Evolutionary conservation across 495 filamentous ascomycete species (phyloP), one percentile per base, ranked within the genome.

Genomic region (Trichodelitschia bisporula): DNA sequence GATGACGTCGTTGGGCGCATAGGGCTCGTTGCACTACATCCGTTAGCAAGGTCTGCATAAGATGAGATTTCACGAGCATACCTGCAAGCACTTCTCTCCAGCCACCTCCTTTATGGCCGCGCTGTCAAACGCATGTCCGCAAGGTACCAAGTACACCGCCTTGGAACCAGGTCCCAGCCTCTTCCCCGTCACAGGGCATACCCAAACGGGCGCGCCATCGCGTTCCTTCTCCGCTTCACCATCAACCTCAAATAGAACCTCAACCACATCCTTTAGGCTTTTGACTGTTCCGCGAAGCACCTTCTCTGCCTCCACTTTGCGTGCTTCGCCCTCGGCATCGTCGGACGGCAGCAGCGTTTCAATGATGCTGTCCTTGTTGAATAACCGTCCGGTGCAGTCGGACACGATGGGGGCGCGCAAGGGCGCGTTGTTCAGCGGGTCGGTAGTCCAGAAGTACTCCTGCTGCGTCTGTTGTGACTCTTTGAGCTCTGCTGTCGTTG

Each of bases 41-140:
- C 17, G 11, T 19, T 19, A 9, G 19, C 18, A 15, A 13, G 15
- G 3, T 17, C n/a, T 15, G 26, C 30, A 15, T 10, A 28, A 16
- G 9, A 19, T 19, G 4, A 21, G 17, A 36, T 13, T 30, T 26
- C n/a, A 4, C 11, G 11, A 23, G 37, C 58, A 37, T 34, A 71
- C 66, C 53, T 63, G 57, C 33, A 74, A 43, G 40, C 72, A 77
- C 33, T 49, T 60, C 32, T 69, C 57, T 0, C 54, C 64, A 29
- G 59, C 56, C 3, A 93, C 61, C 48, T 92, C 79, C 36, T 72
- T 74, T 30, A 93, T 64, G 5, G 77, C 77, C 29, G 66, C 66
- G 38, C 84, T 79, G 2, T 76, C 67, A 48, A 95, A 95, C 1
- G 77, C 89, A 61, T 95, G 89, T 1, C 86, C 86, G 43, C 86